Evolutionary conservation across 345 rosid species (phyloP).

Genomic region (Aurinia saxatilis): DNA sequence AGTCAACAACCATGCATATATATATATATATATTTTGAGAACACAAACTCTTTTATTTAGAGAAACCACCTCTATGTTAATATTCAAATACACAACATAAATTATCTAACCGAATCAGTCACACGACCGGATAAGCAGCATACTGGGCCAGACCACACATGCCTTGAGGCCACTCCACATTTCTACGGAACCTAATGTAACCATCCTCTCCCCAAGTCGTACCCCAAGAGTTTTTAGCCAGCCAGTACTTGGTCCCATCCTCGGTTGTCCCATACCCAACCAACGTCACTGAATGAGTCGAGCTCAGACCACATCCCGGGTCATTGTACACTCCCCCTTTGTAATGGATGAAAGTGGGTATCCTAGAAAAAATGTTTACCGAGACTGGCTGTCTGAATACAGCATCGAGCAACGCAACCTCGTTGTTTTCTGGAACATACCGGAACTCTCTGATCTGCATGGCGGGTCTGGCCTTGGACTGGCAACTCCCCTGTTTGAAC

Average conservation of each 20-base stretch:
- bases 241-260: slow-evolving; percentile 39
- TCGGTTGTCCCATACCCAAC: slow-evolving; percentile 39
- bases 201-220: slow-evolving; percentile 48
- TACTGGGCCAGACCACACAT: slow-evolving; percentile 45
- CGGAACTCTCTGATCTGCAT: slow-evolving; percentile 33
- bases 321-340: slow-evolving; percentile 36
- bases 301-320: slow-evolving; percentile 23
- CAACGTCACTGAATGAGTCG: no score
- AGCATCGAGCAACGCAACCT: slow-evolving; percentile 39
- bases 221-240: no score
- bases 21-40: no score
- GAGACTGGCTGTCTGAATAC: slow-evolving; percentile 53
- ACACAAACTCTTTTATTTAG: no score
- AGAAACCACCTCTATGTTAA: no score
- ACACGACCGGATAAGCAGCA: slow-evolving; percentile 34
- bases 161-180: slow-evolving; percentile 34
- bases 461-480: neutral
- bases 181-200: slow-evolving; percentile 45
- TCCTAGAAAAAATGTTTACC: slow-evolving; percentile 28
- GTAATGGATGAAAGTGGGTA: slow-evolving; percentile 32
- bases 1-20: no score
- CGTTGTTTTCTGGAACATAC: slow-evolving; percentile 37
- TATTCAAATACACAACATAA: no score
- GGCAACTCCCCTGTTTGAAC: slow-evolving; percentile 31
- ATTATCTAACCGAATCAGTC: neutral